These are phyloP conservation scores for Linum lewisii DNA, from an alignment of 345 rosid genomes.

Conservation along the genomic window DNA sequence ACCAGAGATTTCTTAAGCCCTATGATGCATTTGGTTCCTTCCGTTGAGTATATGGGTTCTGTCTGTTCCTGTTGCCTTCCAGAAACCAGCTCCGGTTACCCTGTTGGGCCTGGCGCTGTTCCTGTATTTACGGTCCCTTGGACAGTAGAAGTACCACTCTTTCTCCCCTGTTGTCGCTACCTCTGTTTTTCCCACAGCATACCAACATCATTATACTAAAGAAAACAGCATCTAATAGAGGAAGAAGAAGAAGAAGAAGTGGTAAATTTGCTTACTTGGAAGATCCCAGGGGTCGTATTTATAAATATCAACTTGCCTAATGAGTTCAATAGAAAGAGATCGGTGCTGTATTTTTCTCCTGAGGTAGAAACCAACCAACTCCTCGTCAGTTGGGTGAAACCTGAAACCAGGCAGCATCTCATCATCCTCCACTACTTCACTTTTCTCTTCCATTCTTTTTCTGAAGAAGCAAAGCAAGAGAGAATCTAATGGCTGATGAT, in stretches of 20 bases:
- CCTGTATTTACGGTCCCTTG: constrained; percentile 82
- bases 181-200: constrained; percentile 34
- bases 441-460: background rate
- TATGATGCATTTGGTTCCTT: constrained; percentile 66
- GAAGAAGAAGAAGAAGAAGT: background rate
- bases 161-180: constrained; percentile 70
- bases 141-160: constrained; percentile 93
- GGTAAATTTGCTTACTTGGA: constrained; percentile 54
- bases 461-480: too few relatives aligned
- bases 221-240: background rate
- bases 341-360: constrained; percentile 52
- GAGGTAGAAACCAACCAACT: constrained; percentile 82
- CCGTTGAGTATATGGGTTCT: constrained; percentile 83
- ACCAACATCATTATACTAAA: too few relatives aligned
- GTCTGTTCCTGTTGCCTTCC: constrained; percentile 98
- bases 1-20: constrained; percentile 91
- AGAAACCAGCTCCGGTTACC: constrained; percentile 89
- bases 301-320: constrained; percentile 87
- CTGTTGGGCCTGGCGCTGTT: constrained; percentile 89
- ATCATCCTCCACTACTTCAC: constrained; percentile 49
- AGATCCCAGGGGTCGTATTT: constrained; percentile 98
- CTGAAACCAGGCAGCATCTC: constrained; percentile 83
- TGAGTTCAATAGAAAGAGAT: constrained; percentile 63
- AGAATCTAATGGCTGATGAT: too few relatives aligned
- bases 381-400: constrained; percentile 95